Evolutionary conservation across 2,329 filamentous ascomycete genomes (phyloP).

Genomic region (Ascochyta fabae): DNA sequence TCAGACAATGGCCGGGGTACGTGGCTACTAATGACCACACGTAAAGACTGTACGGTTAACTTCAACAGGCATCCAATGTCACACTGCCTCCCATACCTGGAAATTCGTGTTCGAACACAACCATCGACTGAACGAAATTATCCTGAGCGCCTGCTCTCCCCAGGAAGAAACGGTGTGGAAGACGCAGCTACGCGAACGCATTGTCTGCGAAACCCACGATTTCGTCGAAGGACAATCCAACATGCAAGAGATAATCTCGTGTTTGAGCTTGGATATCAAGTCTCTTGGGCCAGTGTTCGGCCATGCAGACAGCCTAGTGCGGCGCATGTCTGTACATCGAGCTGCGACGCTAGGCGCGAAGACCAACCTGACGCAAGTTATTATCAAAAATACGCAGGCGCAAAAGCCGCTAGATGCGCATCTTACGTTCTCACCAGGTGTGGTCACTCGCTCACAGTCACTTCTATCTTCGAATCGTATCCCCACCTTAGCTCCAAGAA

Average conservation of each 20-base stretch:
- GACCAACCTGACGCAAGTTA: slow-evolving; percentile 73
- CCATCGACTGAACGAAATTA: slow-evolving; percentile 79
- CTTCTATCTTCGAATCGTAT: slow-evolving; percentile 71
- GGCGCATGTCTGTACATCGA: slow-evolving; percentile 78
- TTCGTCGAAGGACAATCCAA: slow-evolving; percentile 57
- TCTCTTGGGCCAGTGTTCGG: slow-evolving; percentile 78
- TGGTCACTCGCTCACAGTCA: slow-evolving; percentile 80
- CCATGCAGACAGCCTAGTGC: slow-evolving; percentile 68
- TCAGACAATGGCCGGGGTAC: slow-evolving; percentile 75
- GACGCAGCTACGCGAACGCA: slow-evolving; percentile 64
- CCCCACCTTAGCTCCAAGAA: slow-evolving; percentile 74
- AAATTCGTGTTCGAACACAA: slow-evolving; percentile 84
- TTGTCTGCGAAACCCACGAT: slow-evolving; percentile 58
- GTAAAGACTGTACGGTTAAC: slow-evolving; percentile 17
- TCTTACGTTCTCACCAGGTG: slow-evolving; percentile 52
- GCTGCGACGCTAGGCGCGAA: slow-evolving; percentile 76
- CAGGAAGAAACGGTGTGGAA: slow-evolving; percentile 85
- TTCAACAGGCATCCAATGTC: slow-evolving; percentile 77
- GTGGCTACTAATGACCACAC: slow-evolving; percentile 29
- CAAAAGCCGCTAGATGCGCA: slow-evolving; percentile 63
- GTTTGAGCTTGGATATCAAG: slow-evolving; percentile 73
- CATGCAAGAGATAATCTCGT: slow-evolving; percentile 63
- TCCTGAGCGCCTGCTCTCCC: slow-evolving; percentile 83
- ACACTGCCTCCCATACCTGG: slow-evolving; percentile 87
- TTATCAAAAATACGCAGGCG: slow-evolving; percentile 83